phyloP scores from a whole-genome alignment of 345 rosid species.

The Physaria fendleri region DNA sequence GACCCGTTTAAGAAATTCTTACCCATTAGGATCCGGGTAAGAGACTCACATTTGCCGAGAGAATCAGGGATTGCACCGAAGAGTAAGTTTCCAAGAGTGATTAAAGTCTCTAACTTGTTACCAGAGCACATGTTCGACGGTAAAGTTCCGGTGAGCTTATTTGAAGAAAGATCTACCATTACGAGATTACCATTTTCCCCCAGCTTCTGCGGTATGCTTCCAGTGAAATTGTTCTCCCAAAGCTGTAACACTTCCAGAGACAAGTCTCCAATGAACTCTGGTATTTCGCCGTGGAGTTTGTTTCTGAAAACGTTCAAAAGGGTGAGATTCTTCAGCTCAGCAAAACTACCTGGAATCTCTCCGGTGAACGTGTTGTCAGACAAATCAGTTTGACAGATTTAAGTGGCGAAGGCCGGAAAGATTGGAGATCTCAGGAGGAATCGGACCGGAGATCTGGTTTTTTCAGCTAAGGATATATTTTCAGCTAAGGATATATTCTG shows the following conservation, averaged over 20 bases:
- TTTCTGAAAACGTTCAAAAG: constrained; percentile 69
- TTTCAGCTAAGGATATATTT: constrained; percentile 51
- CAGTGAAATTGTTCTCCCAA: constrained; percentile 87
- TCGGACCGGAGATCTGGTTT: constrained; percentile 54
- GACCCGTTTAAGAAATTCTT: constrained; percentile 72
- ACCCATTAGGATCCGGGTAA: constrained; percentile 78
- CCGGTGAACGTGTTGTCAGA: constrained; percentile 70
- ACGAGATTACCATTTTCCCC: constrained; percentile 53
- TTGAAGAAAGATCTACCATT: constrained; percentile 64
- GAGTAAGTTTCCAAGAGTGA: constrained; percentile 60
- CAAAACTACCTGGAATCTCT: constrained; percentile 55
- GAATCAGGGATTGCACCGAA: constrained; percentile 68
- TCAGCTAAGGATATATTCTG: constrained; percentile 47
- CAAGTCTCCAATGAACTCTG: constrained; percentile 59
- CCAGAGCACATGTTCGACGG: constrained; percentile 64
- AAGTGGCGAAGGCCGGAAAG: constrained; percentile 50
- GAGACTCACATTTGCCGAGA: constrained; percentile 55
- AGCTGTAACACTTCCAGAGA: constrained; percentile 76
- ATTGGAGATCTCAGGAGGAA: constrained; percentile 49
- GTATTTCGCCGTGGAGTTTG: constrained; percentile 66
- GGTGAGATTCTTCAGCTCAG: constrained; percentile 48
- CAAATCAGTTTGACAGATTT: constrained; percentile 72
- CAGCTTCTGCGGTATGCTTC: constrained; percentile 49
- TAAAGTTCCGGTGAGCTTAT: constrained; percentile 60
- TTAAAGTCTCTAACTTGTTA: constrained; percentile 45